These are phyloP conservation scores for Penicillium sp. DNA, from an alignment of 2,329 filamentous ascomycete species.

Conservation along the genomic window DNA sequence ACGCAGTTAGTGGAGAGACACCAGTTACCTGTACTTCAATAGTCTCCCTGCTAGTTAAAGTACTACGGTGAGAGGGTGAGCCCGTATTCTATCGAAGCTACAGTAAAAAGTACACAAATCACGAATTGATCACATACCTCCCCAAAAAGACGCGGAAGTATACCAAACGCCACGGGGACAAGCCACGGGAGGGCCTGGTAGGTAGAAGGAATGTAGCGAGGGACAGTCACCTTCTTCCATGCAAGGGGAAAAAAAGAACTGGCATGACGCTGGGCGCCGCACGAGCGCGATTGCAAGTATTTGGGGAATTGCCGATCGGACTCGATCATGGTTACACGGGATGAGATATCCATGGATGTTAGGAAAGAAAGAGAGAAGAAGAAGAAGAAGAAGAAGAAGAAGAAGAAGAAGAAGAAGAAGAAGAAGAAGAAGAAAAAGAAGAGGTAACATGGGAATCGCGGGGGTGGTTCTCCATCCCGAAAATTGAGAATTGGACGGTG, in stretches of 20 bases:
- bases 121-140: conserved; percentile 24
- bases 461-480: not conserved
- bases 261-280: conserved; percentile 21
- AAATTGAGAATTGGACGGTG: not conserved
- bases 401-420: no score
- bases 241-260: conserved; percentile 27
- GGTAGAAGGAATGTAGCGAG: not conserved
- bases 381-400: no score
- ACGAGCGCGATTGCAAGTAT: conserved; percentile 21
- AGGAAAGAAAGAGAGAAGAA: not conserved
- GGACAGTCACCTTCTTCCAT: conserved; percentile 12
- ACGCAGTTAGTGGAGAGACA: conserved; percentile 31
- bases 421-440: no score
- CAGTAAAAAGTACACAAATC: not conserved
- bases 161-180: not conserved
- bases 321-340: conserved; percentile 23
- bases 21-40: conserved; percentile 1
- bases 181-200: not conserved
- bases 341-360: not conserved
- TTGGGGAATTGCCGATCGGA: conserved; percentile 24
- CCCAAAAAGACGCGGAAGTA: not conserved
- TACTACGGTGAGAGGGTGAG: not conserved
- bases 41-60: not conserved
- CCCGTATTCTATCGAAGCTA: not conserved
- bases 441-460: not conserved